phyloP scores from a whole-genome alignment of 202 grass and related monocot species.

The Setaria italica region DNA sequence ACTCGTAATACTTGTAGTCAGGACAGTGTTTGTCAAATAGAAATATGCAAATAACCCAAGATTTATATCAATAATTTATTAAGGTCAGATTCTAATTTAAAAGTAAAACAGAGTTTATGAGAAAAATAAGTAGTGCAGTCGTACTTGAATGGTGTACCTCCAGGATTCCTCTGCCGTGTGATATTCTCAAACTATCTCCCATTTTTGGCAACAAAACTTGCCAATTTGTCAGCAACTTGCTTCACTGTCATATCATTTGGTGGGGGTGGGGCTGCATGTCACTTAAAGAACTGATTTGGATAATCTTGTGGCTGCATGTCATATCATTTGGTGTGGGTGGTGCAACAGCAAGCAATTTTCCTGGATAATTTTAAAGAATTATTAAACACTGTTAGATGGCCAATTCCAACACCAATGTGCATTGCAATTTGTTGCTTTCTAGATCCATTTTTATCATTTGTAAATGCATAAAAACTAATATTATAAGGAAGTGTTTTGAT shows the following conservation, averaged over 20 bases:
- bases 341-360: background rate
- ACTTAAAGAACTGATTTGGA: conserved; percentile 75
- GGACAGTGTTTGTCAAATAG: conserved; percentile 88
- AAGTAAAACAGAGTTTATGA: background rate
- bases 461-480: background rate
- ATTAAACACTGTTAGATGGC: background rate
- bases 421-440: background rate
- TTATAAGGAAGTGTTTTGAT: background rate
- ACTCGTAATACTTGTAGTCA: conserved; percentile 95
- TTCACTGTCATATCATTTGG: conserved; percentile 90
- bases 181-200: conserved; percentile 94
- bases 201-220: conserved; percentile 95
- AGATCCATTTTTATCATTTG: background rate
- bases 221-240: conserved; percentile 96
- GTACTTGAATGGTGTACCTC: conserved; percentile 98
- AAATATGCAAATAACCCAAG: conserved; percentile 68
- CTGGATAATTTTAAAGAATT: background rate
- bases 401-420: background rate
- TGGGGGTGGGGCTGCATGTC: conserved; percentile 86
- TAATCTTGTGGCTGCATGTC: too few relatives aligned
- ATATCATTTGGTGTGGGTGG: too few relatives aligned
- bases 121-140: conserved; percentile 26
- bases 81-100: background rate
- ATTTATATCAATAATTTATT: conserved; percentile 19
- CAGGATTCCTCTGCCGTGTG: conserved; percentile 90